Evolutionary conservation across 2,329 filamentous ascomycete genomes (phyloP).

Genomic region (Trichophyton simii): DNA sequence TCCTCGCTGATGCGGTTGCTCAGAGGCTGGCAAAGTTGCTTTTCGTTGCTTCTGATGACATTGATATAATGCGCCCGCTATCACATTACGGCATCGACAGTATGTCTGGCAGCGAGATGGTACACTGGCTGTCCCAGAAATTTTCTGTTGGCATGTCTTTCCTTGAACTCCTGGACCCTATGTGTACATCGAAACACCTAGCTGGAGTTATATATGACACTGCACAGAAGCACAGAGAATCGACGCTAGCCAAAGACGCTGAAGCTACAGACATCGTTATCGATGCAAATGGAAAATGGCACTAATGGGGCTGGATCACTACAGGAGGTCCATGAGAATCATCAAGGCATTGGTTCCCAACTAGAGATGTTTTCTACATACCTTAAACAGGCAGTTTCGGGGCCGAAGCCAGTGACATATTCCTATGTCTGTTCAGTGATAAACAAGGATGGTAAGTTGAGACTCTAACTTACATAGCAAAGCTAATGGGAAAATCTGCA

Average conservation of each 20-base stretch:
- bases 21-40: background rate
- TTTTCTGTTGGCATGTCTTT: background rate
- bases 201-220: background rate
- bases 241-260: background rate
- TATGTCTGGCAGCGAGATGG: constrained; percentile 14
- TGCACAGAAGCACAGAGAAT: background rate
- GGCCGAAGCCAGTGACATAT: background rate
- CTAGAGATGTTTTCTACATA: background rate
- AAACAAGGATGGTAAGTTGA: background rate
- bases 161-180: background rate
- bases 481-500: background rate
- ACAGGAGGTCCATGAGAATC: background rate
- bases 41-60: background rate
- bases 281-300: background rate
- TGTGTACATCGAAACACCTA: background rate
- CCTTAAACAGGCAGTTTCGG: background rate
- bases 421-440: background rate
- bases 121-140: constrained; percentile 10
- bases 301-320: background rate
- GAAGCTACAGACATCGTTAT: background rate
- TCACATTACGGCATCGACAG: constrained; percentile 17
- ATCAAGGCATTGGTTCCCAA: background rate
- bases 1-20: background rate
- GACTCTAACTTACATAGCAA: background rate
- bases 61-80: background rate